These are phyloP conservation scores for Saksenaea oblongispora DNA, from an alignment of 371 early-diverging fungal species.

Conservation along the genomic window DNA sequence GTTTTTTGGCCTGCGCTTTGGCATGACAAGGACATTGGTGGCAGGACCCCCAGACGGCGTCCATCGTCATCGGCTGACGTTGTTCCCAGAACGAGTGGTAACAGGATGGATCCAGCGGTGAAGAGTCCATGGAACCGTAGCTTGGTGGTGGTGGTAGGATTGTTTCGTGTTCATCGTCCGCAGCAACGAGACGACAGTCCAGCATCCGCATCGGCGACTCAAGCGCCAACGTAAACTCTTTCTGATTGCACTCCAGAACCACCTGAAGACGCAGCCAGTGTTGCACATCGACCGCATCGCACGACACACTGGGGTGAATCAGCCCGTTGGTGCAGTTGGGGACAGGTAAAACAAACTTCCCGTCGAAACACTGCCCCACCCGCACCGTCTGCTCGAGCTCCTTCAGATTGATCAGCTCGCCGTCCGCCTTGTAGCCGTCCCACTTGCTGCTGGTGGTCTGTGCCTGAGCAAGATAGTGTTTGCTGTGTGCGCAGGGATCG, in stretches of 20 bases:
- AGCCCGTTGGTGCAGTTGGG: conserved; percentile 28
- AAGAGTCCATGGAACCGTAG: conserved; percentile 64
- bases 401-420: conserved; percentile 28
- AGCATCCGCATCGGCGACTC: conserved; percentile 37
- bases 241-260: conserved; percentile 23
- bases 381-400: conserved; percentile 30
- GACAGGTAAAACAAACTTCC: conserved; percentile 39
- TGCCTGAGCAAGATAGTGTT: too few species aligned
- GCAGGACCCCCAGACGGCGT: conserved; percentile 34
- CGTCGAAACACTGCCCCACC: conserved; percentile 37
- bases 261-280: conserved; percentile 37
- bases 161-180: conserved; percentile 66
- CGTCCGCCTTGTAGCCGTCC: too few species aligned
- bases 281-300: conserved; percentile 25
- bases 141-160: conserved; percentile 84
- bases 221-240: conserved; percentile 25
- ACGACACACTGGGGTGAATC: conserved; percentile 33
- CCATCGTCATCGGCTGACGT: conserved; percentile 33
- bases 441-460: too few species aligned
- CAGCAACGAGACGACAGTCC: conserved; percentile 45
- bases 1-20: background rate
- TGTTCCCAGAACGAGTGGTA: conserved; percentile 32
- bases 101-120: conserved; percentile 1
- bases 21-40: conserved; percentile 34
- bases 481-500: background rate